Evolutionary conservation across 768 basidiomycete species (phyloP).

Genomic region (Rhizopogon sp.): DNA sequence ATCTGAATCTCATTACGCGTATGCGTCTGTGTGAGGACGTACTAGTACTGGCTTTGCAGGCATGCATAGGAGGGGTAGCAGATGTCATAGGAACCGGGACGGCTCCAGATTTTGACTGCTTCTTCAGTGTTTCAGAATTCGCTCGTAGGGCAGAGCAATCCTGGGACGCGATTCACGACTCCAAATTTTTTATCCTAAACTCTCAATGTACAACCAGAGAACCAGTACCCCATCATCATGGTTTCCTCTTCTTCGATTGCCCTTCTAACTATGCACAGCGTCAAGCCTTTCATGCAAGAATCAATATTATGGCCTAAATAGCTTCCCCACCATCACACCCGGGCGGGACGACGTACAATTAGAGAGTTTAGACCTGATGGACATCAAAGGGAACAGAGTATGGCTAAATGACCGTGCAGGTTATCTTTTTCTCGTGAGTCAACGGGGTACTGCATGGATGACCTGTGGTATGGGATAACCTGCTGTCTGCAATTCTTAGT

Average conservation of each 20-base stretch:
- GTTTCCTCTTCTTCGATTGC: constrained; percentile 92
- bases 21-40: constrained; percentile 21
- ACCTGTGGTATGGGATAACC: no score
- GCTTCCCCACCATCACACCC: no score
- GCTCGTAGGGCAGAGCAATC: constrained; percentile 72
- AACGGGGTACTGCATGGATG: no score
- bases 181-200: neutral
- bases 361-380: no score
- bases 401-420: no score
- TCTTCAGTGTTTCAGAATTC: constrained; percentile 74
- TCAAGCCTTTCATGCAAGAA: constrained; percentile 90
- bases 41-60: constrained; percentile 70
- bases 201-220: constrained; percentile 35
- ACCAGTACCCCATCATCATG: constrained; percentile 91
- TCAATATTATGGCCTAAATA: constrained; percentile 41
- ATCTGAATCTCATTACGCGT: constrained; percentile 17
- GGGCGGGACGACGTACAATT: no score
- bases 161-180: constrained; percentile 31
- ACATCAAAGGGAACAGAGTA: no score
- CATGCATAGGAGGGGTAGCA: constrained; percentile 34
- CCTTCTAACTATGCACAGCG: constrained; percentile 97
- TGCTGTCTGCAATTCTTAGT: no score
- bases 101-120: constrained; percentile 54
- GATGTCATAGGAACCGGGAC: constrained; percentile 33
- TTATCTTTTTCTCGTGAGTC: no score